Conservation (phyloP, 495 filamentous ascomycete genomes). For the Darksidea phi region DNA sequence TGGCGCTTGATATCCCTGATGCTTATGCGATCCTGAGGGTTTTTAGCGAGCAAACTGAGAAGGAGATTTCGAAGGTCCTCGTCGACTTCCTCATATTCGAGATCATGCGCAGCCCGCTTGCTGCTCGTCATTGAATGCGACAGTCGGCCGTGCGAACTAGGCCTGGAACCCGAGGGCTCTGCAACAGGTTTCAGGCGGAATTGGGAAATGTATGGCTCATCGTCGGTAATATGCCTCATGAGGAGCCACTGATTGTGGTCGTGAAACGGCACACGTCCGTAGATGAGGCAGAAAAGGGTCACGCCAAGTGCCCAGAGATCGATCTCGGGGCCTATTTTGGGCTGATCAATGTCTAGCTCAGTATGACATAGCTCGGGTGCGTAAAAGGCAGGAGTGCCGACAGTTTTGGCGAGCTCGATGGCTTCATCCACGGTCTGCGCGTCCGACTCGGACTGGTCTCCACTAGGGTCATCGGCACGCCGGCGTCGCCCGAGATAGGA, state of each 20-base stretch:
- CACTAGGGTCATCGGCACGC: constrained; percentile 72
- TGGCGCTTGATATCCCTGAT: constrained; percentile 93
- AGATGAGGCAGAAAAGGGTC: constrained; percentile 93
- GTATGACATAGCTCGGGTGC: constrained; percentile 96
- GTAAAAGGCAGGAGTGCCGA: constrained; percentile 96
- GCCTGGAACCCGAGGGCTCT: constrained; percentile 48
- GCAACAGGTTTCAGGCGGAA: constrained; percentile 77
- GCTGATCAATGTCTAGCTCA: constrained; percentile 55
- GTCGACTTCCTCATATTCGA: constrained; percentile 83
- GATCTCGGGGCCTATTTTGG: constrained; percentile 67
- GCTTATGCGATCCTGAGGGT: constrained; percentile 82
- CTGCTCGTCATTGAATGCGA: constrained; percentile 45
- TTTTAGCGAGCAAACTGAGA: constrained; percentile 77
- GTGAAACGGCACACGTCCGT: constrained; percentile 87
- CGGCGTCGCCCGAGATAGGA: constrained; percentile 77
- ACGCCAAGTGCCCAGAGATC: constrained; percentile 97
- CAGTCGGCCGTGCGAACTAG: constrained; percentile 38
- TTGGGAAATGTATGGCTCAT: constrained; percentile 82
- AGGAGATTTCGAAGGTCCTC: constrained; percentile 79
- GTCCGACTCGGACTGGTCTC: constrained; percentile 78
- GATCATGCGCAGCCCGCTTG: constrained; percentile 63
- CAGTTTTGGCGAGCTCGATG: constrained; percentile 92
- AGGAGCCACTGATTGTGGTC: constrained; percentile 87
- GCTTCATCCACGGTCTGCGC: constrained; percentile 84
- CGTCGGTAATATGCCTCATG: constrained; percentile 84